Conservation (phyloP, 371 early-diverging fungal species). For the Mycotypha africana region DNA sequence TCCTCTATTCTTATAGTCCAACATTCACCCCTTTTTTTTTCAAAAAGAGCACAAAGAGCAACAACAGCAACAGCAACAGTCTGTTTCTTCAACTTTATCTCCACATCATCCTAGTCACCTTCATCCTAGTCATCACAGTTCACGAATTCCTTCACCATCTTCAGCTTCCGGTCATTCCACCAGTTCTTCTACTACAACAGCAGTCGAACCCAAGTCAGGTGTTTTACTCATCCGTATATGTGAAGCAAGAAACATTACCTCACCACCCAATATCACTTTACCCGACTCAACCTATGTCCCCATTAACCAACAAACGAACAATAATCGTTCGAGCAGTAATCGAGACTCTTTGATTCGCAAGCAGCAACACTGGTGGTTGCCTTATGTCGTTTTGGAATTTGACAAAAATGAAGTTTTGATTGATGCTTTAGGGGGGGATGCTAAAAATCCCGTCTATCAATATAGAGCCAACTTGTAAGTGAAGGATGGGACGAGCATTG, state of each 20-base stretch:
- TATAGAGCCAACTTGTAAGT: slow-evolving; percentile 86
- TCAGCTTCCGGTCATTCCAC: slow-evolving; percentile 3
- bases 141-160: slow-evolving; percentile 5
- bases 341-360: slow-evolving; percentile 71
- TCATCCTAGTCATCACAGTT: neutral
- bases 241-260: slow-evolving; percentile 69
- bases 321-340: slow-evolving; percentile 34
- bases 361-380: slow-evolving; percentile 71
- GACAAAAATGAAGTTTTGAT: slow-evolving; percentile 91
- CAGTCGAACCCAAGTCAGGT: slow-evolving; percentile 49
- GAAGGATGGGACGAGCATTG: too few relatives aligned
- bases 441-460: slow-evolving; percentile 75
- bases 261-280: slow-evolving; percentile 49
- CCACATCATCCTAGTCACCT: too few relatives aligned
- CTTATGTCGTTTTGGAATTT: slow-evolving; percentile 87
- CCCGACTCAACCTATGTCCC: slow-evolving; percentile 26
- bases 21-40: neutral
- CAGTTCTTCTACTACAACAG: too few relatives aligned
- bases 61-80: neutral
- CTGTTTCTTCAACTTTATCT: too few relatives aligned
- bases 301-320: too few relatives aligned
- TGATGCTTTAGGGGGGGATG: slow-evolving; percentile 71
- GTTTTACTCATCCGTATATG: slow-evolving; percentile 75
- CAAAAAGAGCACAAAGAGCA: neutral
- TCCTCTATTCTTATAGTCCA: too few relatives aligned